Conservation (phyloP, 345 rosid genomes). For the Lepidium didymum region DNA sequence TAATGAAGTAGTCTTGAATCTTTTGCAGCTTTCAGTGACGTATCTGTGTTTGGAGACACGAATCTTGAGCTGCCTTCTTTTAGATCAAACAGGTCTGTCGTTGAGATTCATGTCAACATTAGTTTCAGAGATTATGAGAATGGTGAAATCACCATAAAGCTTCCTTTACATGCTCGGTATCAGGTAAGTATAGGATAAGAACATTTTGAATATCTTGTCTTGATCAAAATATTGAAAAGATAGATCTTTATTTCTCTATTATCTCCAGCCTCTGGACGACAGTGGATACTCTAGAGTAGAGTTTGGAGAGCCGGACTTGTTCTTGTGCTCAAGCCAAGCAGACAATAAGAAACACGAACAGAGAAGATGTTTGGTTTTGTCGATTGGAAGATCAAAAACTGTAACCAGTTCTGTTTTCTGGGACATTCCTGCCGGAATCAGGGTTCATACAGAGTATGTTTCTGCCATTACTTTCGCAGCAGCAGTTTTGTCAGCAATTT, state of each 20-base stretch:
- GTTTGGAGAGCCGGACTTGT: constrained; percentile 57
- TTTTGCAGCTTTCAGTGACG: constrained; percentile 43
- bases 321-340: constrained; percentile 34
- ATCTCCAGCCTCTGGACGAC: constrained; percentile 46
- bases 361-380: constrained; percentile 36
- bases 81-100: constrained; percentile 57
- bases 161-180: constrained; percentile 85
- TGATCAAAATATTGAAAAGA: background rate
- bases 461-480: constrained; percentile 47
- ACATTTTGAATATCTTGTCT: background rate
- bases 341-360: constrained; percentile 15
- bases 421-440: constrained; percentile 59
- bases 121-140: constrained; percentile 21
- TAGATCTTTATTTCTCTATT: background rate
- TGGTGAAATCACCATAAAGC: constrained; percentile 41
- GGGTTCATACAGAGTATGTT: constrained; percentile 41
- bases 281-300: constrained; percentile 56
- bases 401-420: constrained; percentile 33
- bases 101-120: constrained; percentile 68
- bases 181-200: constrained; percentile 29
- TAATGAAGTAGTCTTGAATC: background rate
- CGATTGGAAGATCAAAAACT: constrained; percentile 16
- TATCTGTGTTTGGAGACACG: constrained; percentile 77
- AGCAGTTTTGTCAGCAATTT: constrained; percentile 40
- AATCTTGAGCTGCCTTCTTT: constrained; percentile 79